Conservation (phyloP, 306 rosid genomes). For the Vicia faba region DNA sequence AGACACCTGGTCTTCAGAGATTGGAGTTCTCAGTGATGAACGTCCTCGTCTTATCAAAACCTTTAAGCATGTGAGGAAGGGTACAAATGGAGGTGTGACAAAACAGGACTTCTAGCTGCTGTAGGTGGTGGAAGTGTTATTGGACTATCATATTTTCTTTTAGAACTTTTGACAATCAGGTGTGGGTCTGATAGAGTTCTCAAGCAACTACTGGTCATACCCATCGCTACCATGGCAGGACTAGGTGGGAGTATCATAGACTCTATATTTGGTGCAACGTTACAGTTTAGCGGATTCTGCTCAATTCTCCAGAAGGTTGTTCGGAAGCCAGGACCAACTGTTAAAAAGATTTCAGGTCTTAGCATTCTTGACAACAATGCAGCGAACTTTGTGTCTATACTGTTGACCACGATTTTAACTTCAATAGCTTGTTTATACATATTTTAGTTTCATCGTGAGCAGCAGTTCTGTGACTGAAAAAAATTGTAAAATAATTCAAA, state of each 20-base stretch:
- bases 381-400: no score
- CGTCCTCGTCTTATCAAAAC: constrained; percentile 82
- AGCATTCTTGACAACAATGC: constrained; percentile 82
- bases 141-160: constrained; percentile 61
- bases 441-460: constrained; percentile 46
- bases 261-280: constrained; percentile 92
- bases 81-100: constrained; percentile 93
- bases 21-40: constrained; percentile 81
- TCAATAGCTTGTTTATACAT: constrained; percentile 56
- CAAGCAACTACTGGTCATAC: no score
- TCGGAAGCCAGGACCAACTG: constrained; percentile 87
- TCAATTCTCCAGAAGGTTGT: constrained; percentile 86
- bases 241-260: no score
- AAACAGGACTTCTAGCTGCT: constrained; percentile 83
- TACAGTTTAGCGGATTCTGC: constrained; percentile 91
- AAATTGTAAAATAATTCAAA: constrained; percentile 4
- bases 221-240: no score
- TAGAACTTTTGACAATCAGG: constrained; percentile 61
- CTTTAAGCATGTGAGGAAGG: constrained; percentile 86
- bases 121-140: constrained; percentile 73
- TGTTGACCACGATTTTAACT: constrained; percentile 71
- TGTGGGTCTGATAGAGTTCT: no score
- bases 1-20: constrained; percentile 98
- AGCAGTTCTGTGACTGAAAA: constrained; percentile 1
- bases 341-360: constrained; percentile 73